A percentile compares a stretch with the other conserved stretches of the same genome.
Evolutionary conservation across 2,329 filamentous ascomycete genomes (phyloP).

Genomic region (Apiospora phragmitis): DNA sequence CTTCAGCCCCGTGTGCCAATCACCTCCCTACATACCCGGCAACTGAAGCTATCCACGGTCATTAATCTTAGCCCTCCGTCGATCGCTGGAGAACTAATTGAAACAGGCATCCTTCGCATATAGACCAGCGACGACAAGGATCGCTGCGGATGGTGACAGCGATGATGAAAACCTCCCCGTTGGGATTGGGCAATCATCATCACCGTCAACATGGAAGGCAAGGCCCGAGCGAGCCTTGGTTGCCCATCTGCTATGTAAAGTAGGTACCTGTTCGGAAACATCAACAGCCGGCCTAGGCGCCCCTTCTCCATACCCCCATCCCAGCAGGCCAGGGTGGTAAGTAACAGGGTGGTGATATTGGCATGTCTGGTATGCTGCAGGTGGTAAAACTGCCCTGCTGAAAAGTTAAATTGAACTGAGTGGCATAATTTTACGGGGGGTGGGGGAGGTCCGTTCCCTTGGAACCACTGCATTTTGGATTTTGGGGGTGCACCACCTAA

Average conservation of each 20-base stretch:
- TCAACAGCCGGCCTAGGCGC: constrained; percentile 9
- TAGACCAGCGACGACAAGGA: background rate
- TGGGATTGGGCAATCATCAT: background rate
- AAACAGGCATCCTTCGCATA: background rate
- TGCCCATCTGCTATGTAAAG: background rate
- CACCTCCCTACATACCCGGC: background rate
- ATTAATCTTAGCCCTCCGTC: background rate
- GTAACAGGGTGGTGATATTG: background rate
- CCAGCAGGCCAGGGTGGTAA: no score
- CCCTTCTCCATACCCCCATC: background rate
- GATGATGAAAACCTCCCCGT: background rate
- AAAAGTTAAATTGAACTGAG: constrained; percentile 9
- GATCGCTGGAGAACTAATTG: background rate
- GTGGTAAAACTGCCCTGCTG: background rate
- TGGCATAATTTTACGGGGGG: constrained; percentile 4
- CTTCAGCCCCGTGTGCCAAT: constrained; percentile 7
- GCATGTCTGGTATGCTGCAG: background rate
- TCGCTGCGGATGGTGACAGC: background rate
- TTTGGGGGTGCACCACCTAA: background rate
- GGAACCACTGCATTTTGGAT: background rate
- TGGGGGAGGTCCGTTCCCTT: constrained; percentile 7
- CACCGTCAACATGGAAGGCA: background rate
- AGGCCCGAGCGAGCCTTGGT: background rate
- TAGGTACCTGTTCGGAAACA: constrained; percentile 15
- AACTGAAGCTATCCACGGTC: background rate